A percentile compares a stretch with the other conserved stretches of the same genome.
Conservation (phyloP, 2,329 filamentous ascomycete genomes). For the Dactylella cylindrospora region DNA sequence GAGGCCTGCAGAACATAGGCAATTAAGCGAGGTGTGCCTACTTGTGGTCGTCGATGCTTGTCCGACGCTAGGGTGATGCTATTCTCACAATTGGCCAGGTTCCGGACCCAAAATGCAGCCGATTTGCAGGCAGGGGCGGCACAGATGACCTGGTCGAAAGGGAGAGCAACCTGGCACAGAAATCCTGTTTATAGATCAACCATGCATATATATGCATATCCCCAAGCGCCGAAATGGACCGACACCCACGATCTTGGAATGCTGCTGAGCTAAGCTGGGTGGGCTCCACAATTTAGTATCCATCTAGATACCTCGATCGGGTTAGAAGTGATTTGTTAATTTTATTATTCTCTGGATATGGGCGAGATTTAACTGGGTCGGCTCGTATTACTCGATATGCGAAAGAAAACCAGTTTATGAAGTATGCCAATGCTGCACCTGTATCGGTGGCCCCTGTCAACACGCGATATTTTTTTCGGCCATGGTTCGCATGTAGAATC, state of each 20-base stretch:
- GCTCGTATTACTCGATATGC: slow-evolving; percentile 31
- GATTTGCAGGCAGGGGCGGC: slow-evolving; percentile 19
- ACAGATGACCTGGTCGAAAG: slow-evolving; percentile 26
- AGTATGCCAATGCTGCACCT: slow-evolving; percentile 36
- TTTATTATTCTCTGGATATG: slow-evolving; percentile 15
- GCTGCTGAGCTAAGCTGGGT: slow-evolving; percentile 19
- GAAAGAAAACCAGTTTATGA: slow-evolving; percentile 15
- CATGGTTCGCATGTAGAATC: too few species aligned
- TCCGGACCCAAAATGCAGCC: too few species aligned
- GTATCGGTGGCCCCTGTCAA: slow-evolving; percentile 28
- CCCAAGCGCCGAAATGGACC: too few species aligned
- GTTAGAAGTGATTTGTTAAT: slow-evolving; percentile 24
- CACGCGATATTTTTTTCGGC: slow-evolving; percentile 24
- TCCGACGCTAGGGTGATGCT: too few species aligned
- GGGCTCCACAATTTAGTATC: slow-evolving; percentile 32
- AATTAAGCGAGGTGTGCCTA: too few species aligned
- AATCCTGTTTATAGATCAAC: too few species aligned
- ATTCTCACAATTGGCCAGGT: too few species aligned
- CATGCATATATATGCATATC: too few species aligned
- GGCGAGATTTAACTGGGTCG: slow-evolving; percentile 25
- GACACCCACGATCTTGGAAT: slow-evolving; percentile 18
- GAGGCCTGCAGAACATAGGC: too few species aligned
- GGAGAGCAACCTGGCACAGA: slow-evolving; percentile 24
- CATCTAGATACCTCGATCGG: slow-evolving; percentile 13
- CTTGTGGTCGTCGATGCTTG: too few species aligned